Evolutionary conservation across 1,139 yeast species (phyloP).

Genomic region (Wickerhamiella infanticola): DNA sequence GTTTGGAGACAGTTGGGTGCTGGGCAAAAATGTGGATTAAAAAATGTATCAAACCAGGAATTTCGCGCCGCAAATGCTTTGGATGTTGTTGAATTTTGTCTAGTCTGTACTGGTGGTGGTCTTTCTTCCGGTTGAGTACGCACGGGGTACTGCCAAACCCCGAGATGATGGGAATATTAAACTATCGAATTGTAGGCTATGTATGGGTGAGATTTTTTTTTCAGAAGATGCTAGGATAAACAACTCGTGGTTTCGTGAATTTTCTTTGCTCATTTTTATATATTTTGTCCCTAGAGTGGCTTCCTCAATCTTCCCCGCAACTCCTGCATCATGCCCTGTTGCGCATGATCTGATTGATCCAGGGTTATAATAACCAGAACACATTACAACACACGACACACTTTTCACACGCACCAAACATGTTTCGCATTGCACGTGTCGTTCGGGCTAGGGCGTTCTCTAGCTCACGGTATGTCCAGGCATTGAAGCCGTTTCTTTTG

Average conservation of each 20-base stretch:
- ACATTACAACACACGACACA: background rate
- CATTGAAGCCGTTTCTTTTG: constrained; percentile 19
- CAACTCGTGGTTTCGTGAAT: background rate
- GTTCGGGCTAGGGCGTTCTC: background rate
- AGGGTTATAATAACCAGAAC: background rate
- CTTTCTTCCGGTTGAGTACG: no score
- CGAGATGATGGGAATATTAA: no score
- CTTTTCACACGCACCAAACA: background rate
- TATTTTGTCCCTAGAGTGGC: background rate
- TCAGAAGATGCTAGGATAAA: no score
- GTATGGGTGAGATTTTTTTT: no score
- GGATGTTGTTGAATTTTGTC: no score
- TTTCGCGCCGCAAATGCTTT: no score
- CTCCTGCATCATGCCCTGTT: background rate
- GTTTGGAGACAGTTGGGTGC: no score
- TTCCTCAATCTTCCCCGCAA: background rate
- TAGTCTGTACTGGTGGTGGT: no score
- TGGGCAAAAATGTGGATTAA: no score
- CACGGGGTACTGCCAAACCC: no score
- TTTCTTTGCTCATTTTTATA: background rate
- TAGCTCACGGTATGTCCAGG: background rate
- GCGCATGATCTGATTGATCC: background rate
- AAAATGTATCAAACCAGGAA: no score
- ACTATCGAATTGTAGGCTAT: no score
- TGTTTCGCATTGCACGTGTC: background rate